Conservation (phyloP, 2,329 filamentous ascomycete species). For the Alternaria angustiovoidea region DNA sequence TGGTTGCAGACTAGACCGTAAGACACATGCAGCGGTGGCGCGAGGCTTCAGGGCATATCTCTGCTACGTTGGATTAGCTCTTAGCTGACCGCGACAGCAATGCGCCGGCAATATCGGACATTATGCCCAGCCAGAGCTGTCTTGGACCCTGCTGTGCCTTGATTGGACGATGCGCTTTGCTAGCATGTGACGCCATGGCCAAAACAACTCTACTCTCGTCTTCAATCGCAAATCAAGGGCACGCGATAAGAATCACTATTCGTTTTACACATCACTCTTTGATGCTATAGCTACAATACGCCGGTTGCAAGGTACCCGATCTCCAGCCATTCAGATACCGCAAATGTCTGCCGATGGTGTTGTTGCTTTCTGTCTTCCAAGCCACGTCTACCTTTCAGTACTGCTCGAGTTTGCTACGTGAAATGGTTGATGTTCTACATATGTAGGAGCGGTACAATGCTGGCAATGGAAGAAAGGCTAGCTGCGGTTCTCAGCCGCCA, state of each 20-base stretch:
- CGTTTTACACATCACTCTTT: conserved; percentile 23
- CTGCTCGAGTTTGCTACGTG: background rate
- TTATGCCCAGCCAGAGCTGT: conserved; percentile 8
- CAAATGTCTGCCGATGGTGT: background rate
- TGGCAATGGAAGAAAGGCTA: background rate
- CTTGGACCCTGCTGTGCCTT: conserved; percentile 6
- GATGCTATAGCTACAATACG: background rate
- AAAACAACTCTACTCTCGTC: background rate
- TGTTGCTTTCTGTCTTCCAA: background rate
- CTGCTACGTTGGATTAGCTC: conserved; percentile 9
- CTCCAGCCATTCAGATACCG: background rate
- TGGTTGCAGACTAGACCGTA: conserved; percentile 6
- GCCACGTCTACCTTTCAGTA: background rate
- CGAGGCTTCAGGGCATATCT: conserved; percentile 9
- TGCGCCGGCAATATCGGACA: conserved; percentile 11
- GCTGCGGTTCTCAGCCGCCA: background rate
- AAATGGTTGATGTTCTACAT: background rate
- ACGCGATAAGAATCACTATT: conserved; percentile 21
- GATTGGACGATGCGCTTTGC: conserved; percentile 4
- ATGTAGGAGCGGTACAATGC: background rate
- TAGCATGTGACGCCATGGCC: conserved; percentile 11
- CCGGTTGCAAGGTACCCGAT: background rate
- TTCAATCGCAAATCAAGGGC: conserved; percentile 16
- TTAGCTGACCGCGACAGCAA: conserved; percentile 10
- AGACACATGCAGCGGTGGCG: conserved; percentile 11